Evolutionary conservation across 163 green algal genomes (phyloP), one percentile per base, ranked within the genome.

Genomic region (Scenedesmus sp.): DNA sequence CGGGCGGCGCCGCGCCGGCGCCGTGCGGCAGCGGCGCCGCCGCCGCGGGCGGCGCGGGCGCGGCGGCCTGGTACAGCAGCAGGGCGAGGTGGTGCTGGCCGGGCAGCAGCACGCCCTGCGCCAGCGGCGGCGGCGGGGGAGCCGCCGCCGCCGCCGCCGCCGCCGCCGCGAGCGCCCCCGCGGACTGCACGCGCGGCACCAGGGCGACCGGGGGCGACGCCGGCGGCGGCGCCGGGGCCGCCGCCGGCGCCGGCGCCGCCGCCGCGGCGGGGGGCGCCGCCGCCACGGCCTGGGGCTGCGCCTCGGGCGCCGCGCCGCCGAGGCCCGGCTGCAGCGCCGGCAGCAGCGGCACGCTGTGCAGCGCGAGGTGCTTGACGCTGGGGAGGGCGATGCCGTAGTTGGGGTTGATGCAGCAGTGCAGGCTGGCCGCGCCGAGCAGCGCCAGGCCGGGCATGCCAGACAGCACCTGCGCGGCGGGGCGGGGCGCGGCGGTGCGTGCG

Each of bases 371-470:
- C 3, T n/a, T n/a, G 1, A 75, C 24, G 13, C 31, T 64, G 3
- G 50, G 66, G 29, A 75, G 33, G 29, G 17, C 36, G 9, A 75
- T n/a, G 24, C 29, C 29, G 34, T 48, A 63, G 24, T 10, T 9
- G 17, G 45, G 66, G 34, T 50, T 75, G 28, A 75, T 50, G 54
- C 66, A 75, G 50, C 33, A 54, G 50, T 75, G 66, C 17, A 75
- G 50, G 50, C 66, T 75, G 45, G 66, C 50, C 9, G 66, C 66
- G 22, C 66, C 29, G 9, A 75, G 53, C 33, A 65, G 69, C 9
- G 53, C 14, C 5, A 60, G 69, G 34, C 29, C 51, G 6, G 36
- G 50, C 51, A 53, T 14, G 20, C 22, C 28, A 17, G 39, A 11
- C 34, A 66, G n/a, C 13, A 44, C 53, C 63, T 73, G 63, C 36